Evolutionary conservation across 257 asterid genomes (phyloP).

Genomic region (Leonotis leonurus): DNA sequence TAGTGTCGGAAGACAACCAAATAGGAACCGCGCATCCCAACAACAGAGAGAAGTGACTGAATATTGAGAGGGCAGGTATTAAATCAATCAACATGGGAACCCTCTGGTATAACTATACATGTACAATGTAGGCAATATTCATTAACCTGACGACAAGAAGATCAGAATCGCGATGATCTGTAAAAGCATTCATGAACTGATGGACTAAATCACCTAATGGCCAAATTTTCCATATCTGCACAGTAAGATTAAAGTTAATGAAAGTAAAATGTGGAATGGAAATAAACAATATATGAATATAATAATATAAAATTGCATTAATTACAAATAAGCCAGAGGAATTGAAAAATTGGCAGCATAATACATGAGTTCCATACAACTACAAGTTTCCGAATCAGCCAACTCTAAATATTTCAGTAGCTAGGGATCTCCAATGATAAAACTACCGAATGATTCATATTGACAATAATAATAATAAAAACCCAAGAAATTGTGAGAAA

Average conservation of each 20-base stretch:
- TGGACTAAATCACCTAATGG: conserved; percentile 80
- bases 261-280: not conserved
- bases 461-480: not conserved
- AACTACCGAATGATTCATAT: not conserved
- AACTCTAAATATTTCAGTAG: conserved; percentile 1
- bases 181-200: conserved; percentile 94
- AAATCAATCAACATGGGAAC: conserved; percentile 9
- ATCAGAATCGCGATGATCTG: conserved; percentile 99
- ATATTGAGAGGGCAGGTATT: conserved; percentile 8
- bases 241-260: conserved; percentile 12
- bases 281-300: not conserved
- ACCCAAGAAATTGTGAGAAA: not conserved
- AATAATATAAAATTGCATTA: not conserved
- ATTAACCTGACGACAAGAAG: conserved; percentile 83
- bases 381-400: not conserved
- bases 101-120: conserved; percentile 1
- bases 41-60: conserved; percentile 89
- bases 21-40: conserved; percentile 96
- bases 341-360: not conserved
- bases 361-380: conserved; percentile 4
- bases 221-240: conserved; percentile 93
- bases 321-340: conserved; percentile 4
- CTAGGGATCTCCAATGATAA: not conserved
- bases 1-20: conserved; percentile 80
- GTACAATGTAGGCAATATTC: conserved; percentile 8